Conservation (phyloP, 306 rosid species). For the Sechiopsis laciniata region DNA sequence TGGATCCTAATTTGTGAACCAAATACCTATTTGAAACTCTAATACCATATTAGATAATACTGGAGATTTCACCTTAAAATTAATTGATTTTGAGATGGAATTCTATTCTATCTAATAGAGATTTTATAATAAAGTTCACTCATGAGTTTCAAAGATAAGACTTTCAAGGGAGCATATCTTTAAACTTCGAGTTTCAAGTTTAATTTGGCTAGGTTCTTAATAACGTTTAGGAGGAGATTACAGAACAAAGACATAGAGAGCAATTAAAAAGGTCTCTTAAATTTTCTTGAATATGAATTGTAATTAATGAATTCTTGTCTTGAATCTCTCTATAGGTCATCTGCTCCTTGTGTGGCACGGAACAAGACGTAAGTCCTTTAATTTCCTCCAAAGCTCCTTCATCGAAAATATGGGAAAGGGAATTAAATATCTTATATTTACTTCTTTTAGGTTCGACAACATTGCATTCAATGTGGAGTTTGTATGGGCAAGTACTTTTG, state of each 20-base stretch:
- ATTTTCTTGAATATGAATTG: neutral
- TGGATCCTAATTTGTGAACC: too few species aligned
- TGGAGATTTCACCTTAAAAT: too few species aligned
- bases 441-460: constrained; percentile 65
- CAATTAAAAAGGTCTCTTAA: neutral
- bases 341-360: constrained; percentile 65
- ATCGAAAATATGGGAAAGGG: neutral
- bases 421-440: constrained; percentile 17
- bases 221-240: neutral
- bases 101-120: too few species aligned
- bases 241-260: neutral
- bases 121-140: too few species aligned
- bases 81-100: too few species aligned
- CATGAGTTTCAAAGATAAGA: too few species aligned
- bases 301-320: neutral
- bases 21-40: too few species aligned
- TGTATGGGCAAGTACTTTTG: constrained; percentile 81
- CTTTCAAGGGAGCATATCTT: too few species aligned
- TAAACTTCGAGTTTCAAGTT: neutral
- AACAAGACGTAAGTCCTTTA: constrained; percentile 62
- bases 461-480: constrained; percentile 63
- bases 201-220: neutral
- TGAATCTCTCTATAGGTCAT: constrained; percentile 46
- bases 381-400: neutral
- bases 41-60: too few species aligned